These are phyloP conservation scores for Rubroshorea leprosula DNA, from an alignment of 345 rosid species.

Conservation along the genomic window DNA sequence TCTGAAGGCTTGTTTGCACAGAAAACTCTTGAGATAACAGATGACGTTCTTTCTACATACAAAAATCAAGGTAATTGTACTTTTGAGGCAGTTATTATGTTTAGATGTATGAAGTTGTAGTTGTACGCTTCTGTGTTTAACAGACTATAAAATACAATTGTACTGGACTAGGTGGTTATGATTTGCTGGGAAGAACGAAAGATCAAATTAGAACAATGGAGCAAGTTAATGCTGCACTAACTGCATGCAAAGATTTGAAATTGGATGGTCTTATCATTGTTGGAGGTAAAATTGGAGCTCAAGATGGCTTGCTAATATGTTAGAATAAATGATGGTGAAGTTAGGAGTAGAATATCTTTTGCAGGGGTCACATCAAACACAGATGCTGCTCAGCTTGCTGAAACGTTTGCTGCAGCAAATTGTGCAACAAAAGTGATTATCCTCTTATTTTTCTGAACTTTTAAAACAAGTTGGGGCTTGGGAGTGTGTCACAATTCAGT, in stretches of 20 bases:
- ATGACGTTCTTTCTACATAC: conserved; percentile 73
- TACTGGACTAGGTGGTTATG: conserved; percentile 73
- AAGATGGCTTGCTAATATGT: background rate
- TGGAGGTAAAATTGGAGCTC: conserved; percentile 58
- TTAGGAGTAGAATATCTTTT: conserved; percentile 11
- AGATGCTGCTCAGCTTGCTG: conserved; percentile 99
- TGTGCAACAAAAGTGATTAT: conserved; percentile 75
- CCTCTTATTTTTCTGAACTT: conserved; percentile 1
- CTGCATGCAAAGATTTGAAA: conserved; percentile 77
- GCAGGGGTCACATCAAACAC: conserved; percentile 92
- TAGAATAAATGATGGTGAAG: background rate
- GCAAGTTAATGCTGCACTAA: conserved; percentile 84
- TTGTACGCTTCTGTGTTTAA: conserved; percentile 2
- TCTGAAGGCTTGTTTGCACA: conserved; percentile 97
- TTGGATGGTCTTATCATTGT: conserved; percentile 93
- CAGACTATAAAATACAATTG: conserved; percentile 8
- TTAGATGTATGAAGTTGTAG: conserved; percentile 2
- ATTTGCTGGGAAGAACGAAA: conserved; percentile 89
- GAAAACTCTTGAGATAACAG: conserved; percentile 80
- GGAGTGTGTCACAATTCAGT: background rate
- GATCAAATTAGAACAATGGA: conserved; percentile 97
- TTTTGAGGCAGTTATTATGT: conserved; percentile 7
- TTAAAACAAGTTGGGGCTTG: background rate
- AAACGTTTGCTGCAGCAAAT: conserved; percentile 80
- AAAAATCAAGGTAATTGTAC: conserved; percentile 79